Evolutionary conservation across 2,329 filamentous ascomycete genomes (phyloP).

Genomic region (Sphaerostilbella broomeana): DNA sequence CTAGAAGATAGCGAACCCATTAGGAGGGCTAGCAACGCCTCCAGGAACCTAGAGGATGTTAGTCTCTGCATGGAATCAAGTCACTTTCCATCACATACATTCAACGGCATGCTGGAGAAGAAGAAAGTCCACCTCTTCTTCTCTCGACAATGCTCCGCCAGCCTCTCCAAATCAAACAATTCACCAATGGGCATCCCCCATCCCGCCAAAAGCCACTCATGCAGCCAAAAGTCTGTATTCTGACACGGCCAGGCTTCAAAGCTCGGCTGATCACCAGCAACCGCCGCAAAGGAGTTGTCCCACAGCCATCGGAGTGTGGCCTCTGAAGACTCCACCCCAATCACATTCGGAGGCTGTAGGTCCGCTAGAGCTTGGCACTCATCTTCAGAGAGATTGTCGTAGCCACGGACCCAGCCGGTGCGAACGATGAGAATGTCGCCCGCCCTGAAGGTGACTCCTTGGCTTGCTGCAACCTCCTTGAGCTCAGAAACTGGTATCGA

Average conservation of each 20-base stretch:
- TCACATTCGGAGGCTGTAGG: conserved; percentile 22
- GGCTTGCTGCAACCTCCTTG: conserved; percentile 35
- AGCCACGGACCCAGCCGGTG: conserved; percentile 43
- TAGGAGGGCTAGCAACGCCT: not conserved
- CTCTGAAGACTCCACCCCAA: conserved; percentile 42
- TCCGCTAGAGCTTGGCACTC: conserved; percentile 31
- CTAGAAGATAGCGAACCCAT: too few relatives aligned
- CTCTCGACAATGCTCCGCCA: conserved; percentile 29
- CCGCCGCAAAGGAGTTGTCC: conserved; percentile 48
- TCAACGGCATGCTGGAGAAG: conserved; percentile 32
- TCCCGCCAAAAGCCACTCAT: conserved; percentile 41
- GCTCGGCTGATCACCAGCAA: conserved; percentile 47
- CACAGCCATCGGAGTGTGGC: conserved; percentile 50
- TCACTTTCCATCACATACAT: too few relatives aligned
- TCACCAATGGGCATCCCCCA: conserved; percentile 48
- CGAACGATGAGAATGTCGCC: conserved; percentile 54
- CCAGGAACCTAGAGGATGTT: too few relatives aligned
- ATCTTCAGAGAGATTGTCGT: conserved; percentile 30
- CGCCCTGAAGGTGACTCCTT: conserved; percentile 35
- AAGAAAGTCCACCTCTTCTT: conserved; percentile 34
- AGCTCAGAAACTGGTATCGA: conserved; percentile 39
- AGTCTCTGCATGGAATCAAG: too few relatives aligned
- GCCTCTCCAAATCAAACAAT: conserved; percentile 38
- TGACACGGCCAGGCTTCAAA: conserved; percentile 45
- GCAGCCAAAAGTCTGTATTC: conserved; percentile 26